These are phyloP conservation scores for Aphanocladium album DNA, from an alignment of 2,329 filamentous ascomycete genomes.

Conservation along the genomic window DNA sequence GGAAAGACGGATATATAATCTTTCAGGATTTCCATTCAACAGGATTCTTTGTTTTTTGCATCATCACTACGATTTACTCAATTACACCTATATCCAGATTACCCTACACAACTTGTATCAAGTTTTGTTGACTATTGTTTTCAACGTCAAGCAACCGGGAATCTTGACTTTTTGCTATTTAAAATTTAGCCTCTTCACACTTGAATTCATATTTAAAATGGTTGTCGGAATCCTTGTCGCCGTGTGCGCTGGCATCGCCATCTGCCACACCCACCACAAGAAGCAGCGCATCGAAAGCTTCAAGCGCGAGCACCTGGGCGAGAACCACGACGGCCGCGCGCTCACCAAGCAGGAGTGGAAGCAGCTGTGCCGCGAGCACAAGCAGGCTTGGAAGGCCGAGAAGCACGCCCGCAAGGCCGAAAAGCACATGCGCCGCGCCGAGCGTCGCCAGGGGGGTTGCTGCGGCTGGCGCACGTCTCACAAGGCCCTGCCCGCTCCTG, in stretches of 20 bases:
- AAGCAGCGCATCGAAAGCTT: conserved; percentile 4
- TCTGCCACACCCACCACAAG: conserved; percentile 12
- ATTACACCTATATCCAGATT: background rate
- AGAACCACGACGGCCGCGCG: background rate
- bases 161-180: background rate
- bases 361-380: conserved; percentile 9
- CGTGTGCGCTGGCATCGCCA: background rate
- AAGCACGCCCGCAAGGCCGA: conserved; percentile 5
- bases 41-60: background rate
- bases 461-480: background rate
- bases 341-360: conserved; percentile 5
- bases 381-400: conserved; percentile 5
- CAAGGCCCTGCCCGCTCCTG: background rate
- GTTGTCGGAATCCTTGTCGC: conserved; percentile 5
- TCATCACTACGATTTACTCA: background rate
- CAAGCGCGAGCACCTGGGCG: background rate
- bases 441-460: background rate
- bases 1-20: background rate
- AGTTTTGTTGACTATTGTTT: background rate
- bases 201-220: background rate
- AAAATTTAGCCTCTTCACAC: background rate
- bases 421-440: background rate
- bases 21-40: background rate
- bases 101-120: background rate
- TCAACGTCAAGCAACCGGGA: background rate